Base-by-base conservation (phyloP, 768 basidiomycete species). In the Kwoniella sp. region DNA sequence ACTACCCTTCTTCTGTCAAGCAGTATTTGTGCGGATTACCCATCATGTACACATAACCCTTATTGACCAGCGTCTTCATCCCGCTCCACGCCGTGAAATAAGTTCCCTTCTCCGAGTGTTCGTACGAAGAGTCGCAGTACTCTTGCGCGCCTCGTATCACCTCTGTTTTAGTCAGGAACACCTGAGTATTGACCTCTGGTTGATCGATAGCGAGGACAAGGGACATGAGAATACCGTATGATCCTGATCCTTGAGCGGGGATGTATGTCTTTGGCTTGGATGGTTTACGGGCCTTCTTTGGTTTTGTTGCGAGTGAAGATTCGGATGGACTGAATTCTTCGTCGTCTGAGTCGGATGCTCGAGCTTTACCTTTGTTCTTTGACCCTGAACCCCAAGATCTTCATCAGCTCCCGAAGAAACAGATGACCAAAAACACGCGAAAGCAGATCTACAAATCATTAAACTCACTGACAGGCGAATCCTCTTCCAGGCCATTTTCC, bases 1-100 rank as follows among this genome's bases (percentile, higher is more conserved):
- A 77, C 76, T 75, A 73, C 50, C 76, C 76, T 49, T 76, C 74
- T 51, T 75, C 72, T 10, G 74, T 76, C 63, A 77, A 69, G 61
- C 74, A 73, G 49, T 70, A 70, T 27, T 71, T 75, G 21, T 73
- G 66, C 19, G 76, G 76, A 53, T 70, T 75, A 2, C 76, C 74
- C 26, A 68, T 72, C 6, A 68, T 61, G 46, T 77, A 77, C 6
- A 76, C 72, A 68, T 71, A 74, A 2, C 76, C 72, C 56, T 71
- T 77, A 26, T 61, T 64, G 5, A 73, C 55, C 53, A 79, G 58
- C 8, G 73, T 68, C 64, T 76, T 77, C 70, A 74, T 75, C 6
- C 63, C 54, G 29, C 58, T 72, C 77, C 78, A 77, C 7, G 77
- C 77, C 7, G 73, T 77, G 37, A 68, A 68, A 58, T 70, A 73